Evolutionary conservation across 805 yeast species (phyloP).

Genomic region (Lipomyces lipofer): DNA sequence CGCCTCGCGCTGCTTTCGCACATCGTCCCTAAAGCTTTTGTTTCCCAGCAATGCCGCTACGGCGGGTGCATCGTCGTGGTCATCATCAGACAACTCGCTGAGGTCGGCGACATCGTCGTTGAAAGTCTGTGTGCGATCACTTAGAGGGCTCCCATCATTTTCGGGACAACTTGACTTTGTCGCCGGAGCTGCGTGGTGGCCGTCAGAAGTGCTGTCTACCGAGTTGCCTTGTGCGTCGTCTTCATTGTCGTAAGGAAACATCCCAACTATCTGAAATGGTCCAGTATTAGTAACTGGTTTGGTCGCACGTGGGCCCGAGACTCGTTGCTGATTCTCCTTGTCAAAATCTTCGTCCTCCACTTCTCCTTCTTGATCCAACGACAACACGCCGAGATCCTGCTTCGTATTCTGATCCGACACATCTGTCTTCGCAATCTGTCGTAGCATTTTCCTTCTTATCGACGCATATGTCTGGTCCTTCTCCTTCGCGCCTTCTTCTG

Average conservation of each 20-base stretch:
- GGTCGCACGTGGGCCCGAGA: background rate
- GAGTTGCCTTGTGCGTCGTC: background rate
- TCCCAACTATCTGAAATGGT: background rate
- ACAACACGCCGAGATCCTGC: too few species aligned
- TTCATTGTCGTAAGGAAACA: slow-evolving; percentile 1
- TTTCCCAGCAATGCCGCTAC: background rate
- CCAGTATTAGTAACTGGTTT: background rate
- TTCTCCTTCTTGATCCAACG: background rate
- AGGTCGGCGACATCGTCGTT: background rate
- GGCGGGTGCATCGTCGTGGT: background rate
- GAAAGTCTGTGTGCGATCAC: background rate
- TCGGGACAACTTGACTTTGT: background rate
- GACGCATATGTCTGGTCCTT: background rate
- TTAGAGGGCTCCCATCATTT: too few species aligned
- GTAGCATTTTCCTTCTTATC: background rate
- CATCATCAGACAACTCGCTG: background rate
- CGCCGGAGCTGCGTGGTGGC: background rate
- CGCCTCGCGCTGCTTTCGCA: background rate
- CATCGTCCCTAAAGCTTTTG: background rate
- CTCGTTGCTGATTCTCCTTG: background rate
- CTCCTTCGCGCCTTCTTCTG: background rate
- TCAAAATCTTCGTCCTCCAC: background rate
- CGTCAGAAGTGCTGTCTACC: background rate
- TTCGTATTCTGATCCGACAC: too few species aligned
- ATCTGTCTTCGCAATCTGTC: background rate